Base-by-base conservation (phyloP, 2,329 filamentous ascomycete genomes). In the Pyrenophora seminiperda region DNA sequence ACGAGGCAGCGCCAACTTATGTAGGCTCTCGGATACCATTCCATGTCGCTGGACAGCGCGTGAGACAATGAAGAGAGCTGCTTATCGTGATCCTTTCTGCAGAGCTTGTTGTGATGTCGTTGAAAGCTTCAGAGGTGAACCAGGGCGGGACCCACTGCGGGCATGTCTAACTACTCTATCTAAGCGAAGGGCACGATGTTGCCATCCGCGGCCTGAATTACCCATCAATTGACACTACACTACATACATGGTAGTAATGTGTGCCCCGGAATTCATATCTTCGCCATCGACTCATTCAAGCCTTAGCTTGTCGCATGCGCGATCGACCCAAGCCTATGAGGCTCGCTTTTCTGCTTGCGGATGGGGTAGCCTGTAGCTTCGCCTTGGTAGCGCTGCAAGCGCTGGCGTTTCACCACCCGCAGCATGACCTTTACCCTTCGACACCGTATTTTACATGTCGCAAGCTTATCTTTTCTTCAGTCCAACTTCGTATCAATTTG, bases 21-120 rank as follows among this genome's bases (percentile, higher is more conserved):
- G 60, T 67, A 68, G 52, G 58, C 50, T 67, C 60, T 47, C 42
- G 45, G 59, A 51, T 52, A 51, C 58, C 51, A 44, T 32, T 33
- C 60, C 36, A 41, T 58, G 55, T 51, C 53, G 63, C 66, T 62
- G 50, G 45, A 50, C 42, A 55, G 62, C 60, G 53, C 43, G 53
- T 41, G 41, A 33, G 41, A 47, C 19, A 67, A 64, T 61, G 56
- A 61, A 54, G 57, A 59, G 56, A 58, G 40, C 49, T 53, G 36
- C 39, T 53, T 50, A 60, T 56, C 46, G 49, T 52, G 40, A 38
- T 9, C 2, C 4, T n/a, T 17, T 38, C 27, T 30, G 50, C 24
- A 22, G 17, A 37, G 7, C 38, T 34, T 30, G 47, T 40, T 52
- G 59, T 65, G 61, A 59, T 66, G 65, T 62, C 20, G 54, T 58